These are phyloP conservation scores for Krasilnikovozyma curviuscula DNA, from an alignment of 768 basidiomycete genomes.

Conservation along the genomic window DNA sequence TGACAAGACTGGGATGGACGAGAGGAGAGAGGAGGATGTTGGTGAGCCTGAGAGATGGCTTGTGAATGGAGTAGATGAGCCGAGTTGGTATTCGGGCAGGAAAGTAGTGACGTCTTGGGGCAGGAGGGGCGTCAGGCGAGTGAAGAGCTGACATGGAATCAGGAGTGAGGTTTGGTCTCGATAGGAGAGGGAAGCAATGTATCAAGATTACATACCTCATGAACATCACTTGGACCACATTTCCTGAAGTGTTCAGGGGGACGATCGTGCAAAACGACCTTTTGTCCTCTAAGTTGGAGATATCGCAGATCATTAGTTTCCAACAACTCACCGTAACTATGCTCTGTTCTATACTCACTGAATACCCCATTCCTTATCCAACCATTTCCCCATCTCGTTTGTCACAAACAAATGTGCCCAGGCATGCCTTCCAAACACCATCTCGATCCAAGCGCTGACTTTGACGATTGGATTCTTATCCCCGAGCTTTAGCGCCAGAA, in stretches of 20 bases:
- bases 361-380: constrained; percentile 55
- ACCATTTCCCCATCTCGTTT: constrained; percentile 53
- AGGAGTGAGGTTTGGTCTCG: constrained; percentile 4
- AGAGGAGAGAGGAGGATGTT: neutral
- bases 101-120: constrained; percentile 18
- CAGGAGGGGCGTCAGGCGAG: constrained; percentile 13
- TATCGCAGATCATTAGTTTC: neutral
- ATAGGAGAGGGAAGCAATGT: neutral
- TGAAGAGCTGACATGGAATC: constrained; percentile 22
- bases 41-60: neutral
- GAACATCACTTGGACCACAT: constrained; percentile 47
- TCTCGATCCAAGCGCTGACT: constrained; percentile 22
- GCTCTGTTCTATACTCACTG: constrained; percentile 35
- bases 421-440: constrained; percentile 50
- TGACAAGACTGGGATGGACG: constrained; percentile 34
- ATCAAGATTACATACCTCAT: constrained; percentile 38
- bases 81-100: neutral
- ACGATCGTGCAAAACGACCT: constrained; percentile 65
- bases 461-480: constrained; percentile 45
- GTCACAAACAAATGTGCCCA: constrained; percentile 90
- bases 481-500: constrained; percentile 68
- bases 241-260: constrained; percentile 70
- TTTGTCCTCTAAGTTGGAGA: constrained; percentile 44
- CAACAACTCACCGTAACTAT: neutral
- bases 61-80: constrained; percentile 1